These are phyloP conservation scores for Microcos paniculata DNA, from an alignment of 345 rosid species.

Conservation along the genomic window DNA sequence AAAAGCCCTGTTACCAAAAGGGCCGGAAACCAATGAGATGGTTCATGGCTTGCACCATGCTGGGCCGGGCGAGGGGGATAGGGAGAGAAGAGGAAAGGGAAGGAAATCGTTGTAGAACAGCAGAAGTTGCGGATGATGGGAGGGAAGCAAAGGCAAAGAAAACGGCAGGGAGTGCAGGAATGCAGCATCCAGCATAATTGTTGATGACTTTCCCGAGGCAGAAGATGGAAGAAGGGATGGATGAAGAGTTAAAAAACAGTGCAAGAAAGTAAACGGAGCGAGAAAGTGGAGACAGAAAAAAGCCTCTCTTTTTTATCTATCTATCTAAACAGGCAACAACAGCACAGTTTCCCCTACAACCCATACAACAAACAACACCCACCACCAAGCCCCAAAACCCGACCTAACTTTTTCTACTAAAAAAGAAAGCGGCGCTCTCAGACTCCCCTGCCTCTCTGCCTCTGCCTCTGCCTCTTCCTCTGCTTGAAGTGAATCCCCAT, in stretches of 20 bases:
- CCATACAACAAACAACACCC: neutral
- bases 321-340: too few species aligned
- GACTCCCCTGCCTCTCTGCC: neutral
- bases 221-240: neutral
- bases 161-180: neutral
- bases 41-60: too few species aligned
- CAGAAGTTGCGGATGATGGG: too few species aligned
- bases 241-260: neutral
- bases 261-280: constrained; percentile 10
- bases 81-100: too few species aligned
- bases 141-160: too few species aligned
- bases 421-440: constrained; percentile 34
- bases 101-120: neutral
- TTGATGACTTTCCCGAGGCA: constrained; percentile 26
- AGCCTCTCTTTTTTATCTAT: neutral
- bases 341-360: too few species aligned
- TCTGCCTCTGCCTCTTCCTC: too few species aligned
- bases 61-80: too few species aligned
- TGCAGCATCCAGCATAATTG: neutral
- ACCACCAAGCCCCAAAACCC: too few species aligned
- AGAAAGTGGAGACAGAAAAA: constrained; percentile 13
- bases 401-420: neutral
- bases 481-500: too few species aligned
- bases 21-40: too few species aligned
- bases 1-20: too few species aligned